phyloP scores from a whole-genome alignment of 176 grass and related monocot genomes.

The Tillandsia leiboldiana region DNA sequence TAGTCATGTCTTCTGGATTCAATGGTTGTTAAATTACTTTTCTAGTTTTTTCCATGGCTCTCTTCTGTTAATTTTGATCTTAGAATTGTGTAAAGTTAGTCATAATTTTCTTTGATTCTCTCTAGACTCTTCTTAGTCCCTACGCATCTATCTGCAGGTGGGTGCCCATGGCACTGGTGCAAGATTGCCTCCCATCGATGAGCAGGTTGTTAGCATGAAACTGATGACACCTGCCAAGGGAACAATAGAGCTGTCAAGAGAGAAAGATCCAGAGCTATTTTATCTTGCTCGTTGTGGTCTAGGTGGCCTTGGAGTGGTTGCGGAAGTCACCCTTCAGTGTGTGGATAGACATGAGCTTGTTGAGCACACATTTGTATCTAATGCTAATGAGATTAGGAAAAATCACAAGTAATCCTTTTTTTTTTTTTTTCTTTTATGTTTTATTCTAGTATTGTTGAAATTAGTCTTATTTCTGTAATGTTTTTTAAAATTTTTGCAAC shows the following conservation, averaged over 20 bases:
- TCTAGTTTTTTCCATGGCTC: neutral
- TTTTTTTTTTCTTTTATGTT: neutral
- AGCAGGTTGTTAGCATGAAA: conserved; percentile 96
- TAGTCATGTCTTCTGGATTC: no score
- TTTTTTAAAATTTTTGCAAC: conserved; percentile 8
- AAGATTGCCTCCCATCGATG: conserved; percentile 78
- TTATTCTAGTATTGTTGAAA: conserved; percentile 3
- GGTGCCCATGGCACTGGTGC: conserved; percentile 91
- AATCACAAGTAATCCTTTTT: conserved; percentile 69
- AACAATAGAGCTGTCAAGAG: conserved; percentile 65
- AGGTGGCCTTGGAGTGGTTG: conserved; percentile 64
- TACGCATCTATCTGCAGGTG: conserved; percentile 35
- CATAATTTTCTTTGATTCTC: neutral
- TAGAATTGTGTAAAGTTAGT: neutral
- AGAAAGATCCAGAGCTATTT: conserved; percentile 89
- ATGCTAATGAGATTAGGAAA: conserved; percentile 59
- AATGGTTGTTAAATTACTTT: no score
- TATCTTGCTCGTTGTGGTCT: conserved; percentile 75
- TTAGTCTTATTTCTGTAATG: no score
- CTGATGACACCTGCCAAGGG: conserved; percentile 85
- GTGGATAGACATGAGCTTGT: conserved; percentile 75
- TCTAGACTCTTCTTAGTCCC: no score
- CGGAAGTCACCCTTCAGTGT: conserved; percentile 75
- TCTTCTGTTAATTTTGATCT: neutral
- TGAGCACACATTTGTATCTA: conserved; percentile 83